A percentile compares a stretch with the other conserved stretches of the same genome.
Evolutionary conservation across 495 filamentous ascomycete species (phyloP).

Genomic region (Cercophora sp.): DNA sequence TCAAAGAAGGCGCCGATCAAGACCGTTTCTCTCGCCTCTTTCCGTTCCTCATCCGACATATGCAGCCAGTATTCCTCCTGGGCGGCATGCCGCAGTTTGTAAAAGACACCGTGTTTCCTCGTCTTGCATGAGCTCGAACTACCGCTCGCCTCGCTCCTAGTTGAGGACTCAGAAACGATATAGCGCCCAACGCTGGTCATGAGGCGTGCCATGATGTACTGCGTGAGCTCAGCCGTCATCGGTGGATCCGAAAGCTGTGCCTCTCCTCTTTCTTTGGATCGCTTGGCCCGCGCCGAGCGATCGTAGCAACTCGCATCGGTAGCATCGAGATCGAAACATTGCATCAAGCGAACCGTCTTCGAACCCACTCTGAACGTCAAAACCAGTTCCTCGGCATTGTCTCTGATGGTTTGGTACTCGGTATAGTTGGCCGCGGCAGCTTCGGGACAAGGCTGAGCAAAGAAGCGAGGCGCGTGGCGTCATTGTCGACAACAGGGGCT

Average conservation of each 20-base stretch:
- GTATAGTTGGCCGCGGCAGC: neutral
- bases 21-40: neutral
- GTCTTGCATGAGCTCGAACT: neutral
- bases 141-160: neutral
- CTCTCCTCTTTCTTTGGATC: too few species aligned
- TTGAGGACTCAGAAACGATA: too few species aligned
- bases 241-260: neutral
- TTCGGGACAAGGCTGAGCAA: neutral
- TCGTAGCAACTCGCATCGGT: neutral
- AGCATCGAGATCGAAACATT: neutral
- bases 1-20: too few species aligned
- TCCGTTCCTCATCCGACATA: neutral
- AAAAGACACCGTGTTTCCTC: neutral
- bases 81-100: neutral
- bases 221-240: conserved; percentile 1
- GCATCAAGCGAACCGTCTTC: neutral
- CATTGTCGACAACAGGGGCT: neutral
- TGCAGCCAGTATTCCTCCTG: neutral
- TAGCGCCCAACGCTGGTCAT: neutral
- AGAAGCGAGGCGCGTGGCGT: neutral
- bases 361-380: neutral
- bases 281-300: neutral
- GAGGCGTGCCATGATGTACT: neutral
- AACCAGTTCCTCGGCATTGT: neutral
- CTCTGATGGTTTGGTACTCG: neutral